Percentiles rank a stretch among this genome's conserved stretches.
Evolutionary conservation across 192 early-diverging fungal genomes (phyloP).

Genomic region (Coemansia sp.): DNA sequence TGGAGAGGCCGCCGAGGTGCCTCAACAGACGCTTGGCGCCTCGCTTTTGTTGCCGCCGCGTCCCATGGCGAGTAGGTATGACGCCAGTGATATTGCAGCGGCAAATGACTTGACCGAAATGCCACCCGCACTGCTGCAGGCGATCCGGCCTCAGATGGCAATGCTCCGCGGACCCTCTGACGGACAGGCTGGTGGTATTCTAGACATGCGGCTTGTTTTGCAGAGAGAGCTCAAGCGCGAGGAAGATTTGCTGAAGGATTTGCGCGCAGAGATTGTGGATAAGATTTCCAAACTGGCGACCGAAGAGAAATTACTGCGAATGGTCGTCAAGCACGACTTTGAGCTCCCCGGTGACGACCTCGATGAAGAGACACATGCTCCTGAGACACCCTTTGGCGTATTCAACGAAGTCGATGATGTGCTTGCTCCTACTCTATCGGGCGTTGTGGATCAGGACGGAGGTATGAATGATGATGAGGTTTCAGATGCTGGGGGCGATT

Average conservation of each 20-base stretch:
- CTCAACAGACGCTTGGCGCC: conserved; percentile 23
- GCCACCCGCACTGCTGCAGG: not conserved
- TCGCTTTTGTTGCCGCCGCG: conserved; percentile 26
- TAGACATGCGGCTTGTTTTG: conserved; percentile 51
- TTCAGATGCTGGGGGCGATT: conserved; percentile 14
- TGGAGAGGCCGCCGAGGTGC: conserved; percentile 30
- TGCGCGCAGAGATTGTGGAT: conserved; percentile 46
- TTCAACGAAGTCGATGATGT: conserved; percentile 11
- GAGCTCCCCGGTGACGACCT: conserved; percentile 30
- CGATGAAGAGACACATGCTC: conserved; percentile 2
- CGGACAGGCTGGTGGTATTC: conserved; percentile 6
- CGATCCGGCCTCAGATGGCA: conserved; percentile 6
- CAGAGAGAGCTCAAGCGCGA: conserved; percentile 52
- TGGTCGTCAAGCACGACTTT: conserved; percentile 50
- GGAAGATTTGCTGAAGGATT: conserved; percentile 43
- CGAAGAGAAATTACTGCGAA: conserved; percentile 49
- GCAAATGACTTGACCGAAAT: not conserved
- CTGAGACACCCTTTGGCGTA: conserved; percentile 3
- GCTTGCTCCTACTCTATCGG: conserved; percentile 6
- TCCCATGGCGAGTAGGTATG: conserved; percentile 1
- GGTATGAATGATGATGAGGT: conserved; percentile 13
- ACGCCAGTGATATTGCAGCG: not conserved
- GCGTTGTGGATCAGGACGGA: conserved; percentile 2
- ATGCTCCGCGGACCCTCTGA: conserved; percentile 9
- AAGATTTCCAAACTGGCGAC: conserved; percentile 47